Conservation (phyloP, 1,139 yeast species). For the Candida labiduridarum region DNA sequence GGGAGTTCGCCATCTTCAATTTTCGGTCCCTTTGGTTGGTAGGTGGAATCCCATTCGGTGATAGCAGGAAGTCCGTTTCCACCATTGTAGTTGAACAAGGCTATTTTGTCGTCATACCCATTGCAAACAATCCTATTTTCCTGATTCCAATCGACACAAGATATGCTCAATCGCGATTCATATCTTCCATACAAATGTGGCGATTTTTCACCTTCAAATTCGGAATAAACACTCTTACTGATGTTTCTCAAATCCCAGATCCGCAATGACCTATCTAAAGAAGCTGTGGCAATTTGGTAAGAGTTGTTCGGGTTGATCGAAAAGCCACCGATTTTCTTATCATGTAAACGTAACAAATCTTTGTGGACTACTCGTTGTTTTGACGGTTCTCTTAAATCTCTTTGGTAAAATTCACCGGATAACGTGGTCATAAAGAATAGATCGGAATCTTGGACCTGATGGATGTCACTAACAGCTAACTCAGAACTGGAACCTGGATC, state of each 20-base stretch:
- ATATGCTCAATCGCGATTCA: slow-evolving; percentile 74
- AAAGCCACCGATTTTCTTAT: slow-evolving; percentile 90
- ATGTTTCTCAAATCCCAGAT: slow-evolving; percentile 81
- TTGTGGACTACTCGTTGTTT: slow-evolving; percentile 27
- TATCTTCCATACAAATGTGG: slow-evolving; percentile 66
- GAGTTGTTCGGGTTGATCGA: slow-evolving; percentile 64
- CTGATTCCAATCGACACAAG: slow-evolving; percentile 83
- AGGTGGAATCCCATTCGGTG: slow-evolving; percentile 28
- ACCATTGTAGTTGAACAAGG: slow-evolving; percentile 42
- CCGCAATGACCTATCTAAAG: slow-evolving; percentile 80
- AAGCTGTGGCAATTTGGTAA: slow-evolving; percentile 78
- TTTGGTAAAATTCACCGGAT: slow-evolving; percentile 71
- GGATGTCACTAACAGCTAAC: slow-evolving; percentile 66
- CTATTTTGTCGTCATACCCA: slow-evolving; percentile 87
- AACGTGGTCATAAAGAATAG: slow-evolving; percentile 68
- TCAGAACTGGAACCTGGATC: slow-evolving; percentile 48
- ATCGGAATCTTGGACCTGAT: slow-evolving; percentile 44
- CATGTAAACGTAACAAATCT: slow-evolving; percentile 63
- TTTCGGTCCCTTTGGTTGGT: slow-evolving; percentile 20
- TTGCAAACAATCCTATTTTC: slow-evolving; percentile 81
- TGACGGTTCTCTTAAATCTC: slow-evolving; percentile 62
- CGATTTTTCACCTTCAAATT: slow-evolving; percentile 36
- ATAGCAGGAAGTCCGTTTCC: slow-evolving; percentile 22
- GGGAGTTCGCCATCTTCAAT: slow-evolving; percentile 28
- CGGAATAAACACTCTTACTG: slow-evolving; percentile 42